Evolutionary conservation across 495 filamentous ascomycete species (phyloP).

Genomic region (Pyrenopolyporus hunteri): DNA sequence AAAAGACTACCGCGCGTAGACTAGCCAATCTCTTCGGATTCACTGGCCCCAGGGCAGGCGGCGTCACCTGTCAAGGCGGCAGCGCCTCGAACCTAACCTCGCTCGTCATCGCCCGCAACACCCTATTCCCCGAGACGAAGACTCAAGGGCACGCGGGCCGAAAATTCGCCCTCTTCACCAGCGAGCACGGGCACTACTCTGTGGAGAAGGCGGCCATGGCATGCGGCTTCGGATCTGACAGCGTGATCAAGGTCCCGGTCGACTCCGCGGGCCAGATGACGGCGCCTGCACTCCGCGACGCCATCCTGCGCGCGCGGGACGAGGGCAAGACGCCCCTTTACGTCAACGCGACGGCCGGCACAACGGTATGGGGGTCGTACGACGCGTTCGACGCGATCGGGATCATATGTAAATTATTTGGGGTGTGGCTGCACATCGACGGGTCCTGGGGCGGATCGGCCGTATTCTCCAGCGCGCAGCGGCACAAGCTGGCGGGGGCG

Average conservation of each 20-base stretch:
- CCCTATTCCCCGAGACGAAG: slow-evolving; percentile 78
- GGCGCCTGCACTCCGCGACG: slow-evolving; percentile 63
- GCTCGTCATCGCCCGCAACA: slow-evolving; percentile 88
- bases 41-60: slow-evolving; percentile 73
- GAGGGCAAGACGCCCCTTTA: slow-evolving; percentile 85
- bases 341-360: slow-evolving; percentile 94
- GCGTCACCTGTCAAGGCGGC: slow-evolving; percentile 86
- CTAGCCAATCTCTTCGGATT: slow-evolving; percentile 81
- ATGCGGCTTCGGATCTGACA: slow-evolving; percentile 76
- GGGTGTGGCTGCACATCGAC: slow-evolving; percentile 91
- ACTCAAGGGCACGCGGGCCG: slow-evolving; percentile 66
- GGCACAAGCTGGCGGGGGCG: slow-evolving; percentile 68
- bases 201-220: slow-evolving; percentile 92
- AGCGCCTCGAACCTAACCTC: slow-evolving; percentile 85
- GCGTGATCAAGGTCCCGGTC: slow-evolving; percentile 76
- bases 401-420: slow-evolving; percentile 70
- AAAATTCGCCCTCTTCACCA: slow-evolving; percentile 85
- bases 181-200: slow-evolving; percentile 87
- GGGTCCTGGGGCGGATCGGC: slow-evolving; percentile 89
- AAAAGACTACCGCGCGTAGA: slow-evolving; percentile 73
- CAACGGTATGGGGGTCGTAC: slow-evolving; percentile 89
- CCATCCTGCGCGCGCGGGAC: slow-evolving; percentile 61
- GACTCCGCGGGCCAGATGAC: slow-evolving; percentile 76
- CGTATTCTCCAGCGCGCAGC: slow-evolving; percentile 71
- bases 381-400: slow-evolving; percentile 79